phyloP scores from a whole-genome alignment of 331 rosid genomes.

The Arachis monticola region DNA sequence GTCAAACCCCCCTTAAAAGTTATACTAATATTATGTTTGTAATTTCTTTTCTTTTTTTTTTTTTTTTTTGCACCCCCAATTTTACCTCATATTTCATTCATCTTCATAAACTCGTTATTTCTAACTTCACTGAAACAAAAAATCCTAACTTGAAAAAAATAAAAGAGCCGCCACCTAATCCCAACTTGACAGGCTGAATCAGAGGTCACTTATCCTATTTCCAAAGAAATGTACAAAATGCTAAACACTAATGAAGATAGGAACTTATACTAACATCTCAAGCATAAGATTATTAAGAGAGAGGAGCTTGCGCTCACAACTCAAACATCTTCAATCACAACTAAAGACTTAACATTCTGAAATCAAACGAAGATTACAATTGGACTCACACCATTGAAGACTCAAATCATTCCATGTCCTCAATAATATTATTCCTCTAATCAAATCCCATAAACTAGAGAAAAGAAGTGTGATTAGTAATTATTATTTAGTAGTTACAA shows the following conservation, averaged over 20 bases:
- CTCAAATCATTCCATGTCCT: not conserved
- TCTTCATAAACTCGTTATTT: not conserved
- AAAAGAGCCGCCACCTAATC: too few relatives aligned
- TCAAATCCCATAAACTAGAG: constrained; percentile 1
- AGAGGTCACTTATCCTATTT: too few relatives aligned
- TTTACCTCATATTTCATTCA: not conserved
- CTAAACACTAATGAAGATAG: not conserved
- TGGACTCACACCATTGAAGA: not conserved
- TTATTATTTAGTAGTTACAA: not conserved
- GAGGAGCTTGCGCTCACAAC: constrained; percentile 9
- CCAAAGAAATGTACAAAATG: not conserved
- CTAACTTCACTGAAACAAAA: not conserved
- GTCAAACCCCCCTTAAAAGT: too few relatives aligned
- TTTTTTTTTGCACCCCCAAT: too few relatives aligned
- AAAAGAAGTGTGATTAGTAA: not conserved
- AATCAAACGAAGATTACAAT: not conserved
- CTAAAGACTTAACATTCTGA: too few relatives aligned
- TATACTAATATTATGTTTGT: too few relatives aligned
- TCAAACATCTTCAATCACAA: not conserved
- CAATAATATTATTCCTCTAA: constrained; percentile 5
- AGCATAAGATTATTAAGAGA: not conserved
- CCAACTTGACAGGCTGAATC: too few relatives aligned
- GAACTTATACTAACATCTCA: not conserved
- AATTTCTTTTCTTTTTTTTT: too few relatives aligned
- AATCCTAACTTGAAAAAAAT: not conserved